Percentiles rank a stretch among this genome's conserved stretches.
These are phyloP conservation scores for Azolla pinnata DNA, from an alignment of 75 land plant genomes.

Conservation along the genomic window DNA sequence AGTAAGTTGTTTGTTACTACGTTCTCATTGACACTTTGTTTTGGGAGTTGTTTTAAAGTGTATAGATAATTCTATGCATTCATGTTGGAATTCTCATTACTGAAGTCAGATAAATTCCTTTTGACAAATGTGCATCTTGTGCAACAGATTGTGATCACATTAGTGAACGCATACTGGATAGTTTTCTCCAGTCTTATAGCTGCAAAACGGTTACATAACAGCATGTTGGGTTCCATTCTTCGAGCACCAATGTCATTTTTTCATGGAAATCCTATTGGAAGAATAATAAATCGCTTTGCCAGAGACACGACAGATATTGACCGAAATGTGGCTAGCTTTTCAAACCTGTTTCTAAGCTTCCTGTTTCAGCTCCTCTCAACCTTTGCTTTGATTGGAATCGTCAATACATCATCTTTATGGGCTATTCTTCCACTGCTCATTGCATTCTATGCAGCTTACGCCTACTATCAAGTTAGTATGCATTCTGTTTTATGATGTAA, in stretches of 20 bases:
- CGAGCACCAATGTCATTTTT: slow-evolving; percentile 98
- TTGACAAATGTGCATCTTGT: too few species aligned
- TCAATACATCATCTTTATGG: slow-evolving; percentile 92
- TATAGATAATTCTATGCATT: background rate
- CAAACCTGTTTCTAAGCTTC: slow-evolving; percentile 69
- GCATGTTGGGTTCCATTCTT: slow-evolving; percentile 69
- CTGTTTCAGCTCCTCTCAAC: slow-evolving; percentile 80
- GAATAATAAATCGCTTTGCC: slow-evolving; percentile 94
- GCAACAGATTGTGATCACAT: slow-evolving; percentile 52
- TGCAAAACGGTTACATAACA: slow-evolving; percentile 71
- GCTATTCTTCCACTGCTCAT: slow-evolving; percentile 93
- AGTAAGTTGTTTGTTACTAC: too few species aligned
- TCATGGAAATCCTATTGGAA: slow-evolving; percentile 90
- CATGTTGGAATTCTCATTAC: background rate
- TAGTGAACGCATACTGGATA: slow-evolving; percentile 85
- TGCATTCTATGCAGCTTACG: slow-evolving; percentile 70
- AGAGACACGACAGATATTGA: slow-evolving; percentile 92
- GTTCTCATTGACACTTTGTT: too few species aligned
- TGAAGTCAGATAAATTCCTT: too few species aligned
- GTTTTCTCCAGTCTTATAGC: slow-evolving; percentile 74
- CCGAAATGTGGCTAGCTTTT: slow-evolving; percentile 58
- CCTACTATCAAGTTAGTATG: slow-evolving; percentile 69
- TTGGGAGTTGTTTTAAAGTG: too few species aligned
- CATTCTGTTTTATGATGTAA: background rate
- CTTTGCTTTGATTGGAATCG: slow-evolving; percentile 84